A percentile compares a stretch with the other conserved stretches of the same genome.
Conservation (phyloP, 2,329 filamentous ascomycete genomes). For the Graphium sp. region DNA sequence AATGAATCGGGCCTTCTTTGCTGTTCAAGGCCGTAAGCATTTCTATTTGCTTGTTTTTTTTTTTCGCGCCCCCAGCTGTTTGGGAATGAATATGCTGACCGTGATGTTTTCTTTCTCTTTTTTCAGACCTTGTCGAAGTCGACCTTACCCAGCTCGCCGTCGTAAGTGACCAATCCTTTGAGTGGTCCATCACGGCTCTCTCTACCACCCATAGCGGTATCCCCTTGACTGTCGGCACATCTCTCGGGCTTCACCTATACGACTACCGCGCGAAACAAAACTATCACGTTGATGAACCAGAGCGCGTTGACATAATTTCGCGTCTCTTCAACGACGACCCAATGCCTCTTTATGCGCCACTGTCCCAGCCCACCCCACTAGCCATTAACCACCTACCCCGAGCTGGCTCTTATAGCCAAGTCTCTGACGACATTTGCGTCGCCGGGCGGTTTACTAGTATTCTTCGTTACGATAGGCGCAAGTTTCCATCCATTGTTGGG, state of each 20-base stretch:
- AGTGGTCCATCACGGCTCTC: constrained; percentile 69
- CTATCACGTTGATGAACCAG: constrained; percentile 8
- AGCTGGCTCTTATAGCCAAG: constrained; percentile 29
- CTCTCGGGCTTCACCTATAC: constrained; percentile 64
- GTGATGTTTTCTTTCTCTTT: constrained; percentile 1
- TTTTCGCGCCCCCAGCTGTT: too few relatives aligned
- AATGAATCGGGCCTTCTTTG: constrained; percentile 57
- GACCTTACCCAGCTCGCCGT: constrained; percentile 60
- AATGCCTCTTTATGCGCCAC: constrained; percentile 45
- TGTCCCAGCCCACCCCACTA: constrained; percentile 67
- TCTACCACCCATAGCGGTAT: constrained; percentile 50
- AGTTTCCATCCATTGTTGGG: constrained; percentile 60
- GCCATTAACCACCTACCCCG: constrained; percentile 64
- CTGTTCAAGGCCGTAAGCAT: constrained; percentile 50
- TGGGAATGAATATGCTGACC: constrained; percentile 1
- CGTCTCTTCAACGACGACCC: constrained; percentile 33
- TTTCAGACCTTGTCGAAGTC: constrained; percentile 54
- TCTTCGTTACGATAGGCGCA: constrained; percentile 75
- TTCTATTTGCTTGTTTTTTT: neutral
- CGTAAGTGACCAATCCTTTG: constrained; percentile 53
- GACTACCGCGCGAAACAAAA: constrained; percentile 43
- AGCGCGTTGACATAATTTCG: constrained; percentile 15
- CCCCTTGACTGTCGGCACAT: constrained; percentile 73
- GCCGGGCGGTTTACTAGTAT: constrained; percentile 81
- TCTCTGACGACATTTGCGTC: constrained; percentile 71